Base-by-base conservation (phyloP, 1,139 yeast species). In the Magnusiomyces suaveolens region DNA sequence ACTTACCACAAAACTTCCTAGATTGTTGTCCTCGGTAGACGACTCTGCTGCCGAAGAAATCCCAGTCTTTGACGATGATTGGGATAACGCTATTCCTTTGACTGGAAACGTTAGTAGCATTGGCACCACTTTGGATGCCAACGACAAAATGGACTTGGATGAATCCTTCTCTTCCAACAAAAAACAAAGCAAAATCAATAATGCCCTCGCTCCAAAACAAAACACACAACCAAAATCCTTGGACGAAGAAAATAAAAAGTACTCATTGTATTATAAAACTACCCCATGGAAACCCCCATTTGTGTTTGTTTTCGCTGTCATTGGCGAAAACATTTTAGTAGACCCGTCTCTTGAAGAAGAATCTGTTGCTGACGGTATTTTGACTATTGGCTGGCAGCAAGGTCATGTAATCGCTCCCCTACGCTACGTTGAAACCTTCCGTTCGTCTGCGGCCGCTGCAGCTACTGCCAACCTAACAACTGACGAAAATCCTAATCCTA, bases 261-360 rank as follows among this genome's bases (percentile, higher is more conserved):
- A 29, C 2, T 26, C 53, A 25, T 20, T 25, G 23, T 10, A 29
- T 36, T 36, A 24, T 24, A 39, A 38, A 54, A 55, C n/a, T 54
- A 48, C 21, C 21, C 51, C 56, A 0, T 80, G 80, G 70, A 75
- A 76, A 51, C 94, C 95, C 1, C 96, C 97, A 0, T 71, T 90
- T 25, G 73, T 87, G 48, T 80, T 90, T 59, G 79, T 90, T 0
- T 69, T 87, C 46, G 95, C 96, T 0, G 75, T 85, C 1, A 79
- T 87, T 1, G 95, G 92, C 0, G 68, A 76, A 16, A 83, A 80
- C 59, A 76, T 84, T 3, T 75, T 89, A 48, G 68, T 82, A 20
- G 98, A 90, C 65, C 97, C 97, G 0, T 83, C 94, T 0, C 71
- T 79, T 23, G 87, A 84, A 59, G 98, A 90, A 68, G 90, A 87